These are phyloP conservation scores for Musa balbisiana DNA, from an alignment of 202 grass and related monocot genomes.

Conservation along the genomic window DNA sequence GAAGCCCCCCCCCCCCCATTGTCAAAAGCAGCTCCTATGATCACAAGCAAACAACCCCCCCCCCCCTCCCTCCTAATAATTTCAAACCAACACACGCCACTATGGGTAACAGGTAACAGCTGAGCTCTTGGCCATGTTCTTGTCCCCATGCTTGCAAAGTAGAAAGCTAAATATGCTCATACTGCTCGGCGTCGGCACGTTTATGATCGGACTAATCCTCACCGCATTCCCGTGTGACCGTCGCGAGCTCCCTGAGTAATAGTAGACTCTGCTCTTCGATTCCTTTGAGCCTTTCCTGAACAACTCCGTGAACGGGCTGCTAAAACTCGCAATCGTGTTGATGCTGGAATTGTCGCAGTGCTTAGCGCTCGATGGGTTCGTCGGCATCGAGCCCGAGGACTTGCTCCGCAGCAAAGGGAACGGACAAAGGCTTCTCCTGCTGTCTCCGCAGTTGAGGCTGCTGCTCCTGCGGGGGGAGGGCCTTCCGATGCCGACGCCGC, in stretches of 20 bases:
- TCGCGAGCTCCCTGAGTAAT: conserved; percentile 7
- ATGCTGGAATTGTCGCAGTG: background rate
- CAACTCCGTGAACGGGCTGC: background rate
- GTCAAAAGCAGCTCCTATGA: conserved; percentile 10
- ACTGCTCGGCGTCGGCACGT: background rate
- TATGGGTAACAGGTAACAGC: background rate
- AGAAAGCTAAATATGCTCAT: conserved; percentile 13
- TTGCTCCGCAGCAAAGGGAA: conserved; percentile 18
- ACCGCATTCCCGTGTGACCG: background rate
- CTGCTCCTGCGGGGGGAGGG: conserved; percentile 3
- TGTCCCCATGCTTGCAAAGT: conserved; percentile 13
- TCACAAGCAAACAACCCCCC: conserved; percentile 10
- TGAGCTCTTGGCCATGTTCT: conserved; percentile 6
- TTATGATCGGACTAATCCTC: conserved; percentile 8
- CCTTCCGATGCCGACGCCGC: background rate
- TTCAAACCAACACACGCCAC: background rate
- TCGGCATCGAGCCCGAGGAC: background rate
- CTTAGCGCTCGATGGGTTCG: background rate
- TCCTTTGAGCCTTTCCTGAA: background rate
- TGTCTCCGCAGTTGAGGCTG: background rate
- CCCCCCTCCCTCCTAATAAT: background rate
- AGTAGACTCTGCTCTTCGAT: background rate
- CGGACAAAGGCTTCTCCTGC: background rate
- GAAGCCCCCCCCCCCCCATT: background rate
- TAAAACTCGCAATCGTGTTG: background rate